Base-by-base conservation (phyloP, 2,329 filamentous ascomycete genomes). In the Leptographium wingfieldii region DNA sequence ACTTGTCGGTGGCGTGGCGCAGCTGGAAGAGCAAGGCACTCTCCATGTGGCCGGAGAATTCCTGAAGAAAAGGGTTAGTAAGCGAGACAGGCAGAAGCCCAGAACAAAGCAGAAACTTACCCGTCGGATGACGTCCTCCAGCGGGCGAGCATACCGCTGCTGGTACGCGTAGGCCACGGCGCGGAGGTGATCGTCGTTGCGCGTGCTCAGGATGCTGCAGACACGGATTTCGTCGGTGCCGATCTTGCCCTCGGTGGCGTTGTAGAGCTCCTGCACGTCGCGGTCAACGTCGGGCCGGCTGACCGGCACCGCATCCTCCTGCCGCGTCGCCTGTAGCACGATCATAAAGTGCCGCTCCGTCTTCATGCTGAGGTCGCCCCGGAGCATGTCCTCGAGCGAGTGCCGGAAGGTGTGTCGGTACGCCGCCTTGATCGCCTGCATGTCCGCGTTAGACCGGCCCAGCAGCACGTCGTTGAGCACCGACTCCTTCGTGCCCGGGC, bases 1-100 rank as follows among this genome's bases (percentile, higher is more conserved):
- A 90, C 65, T 87, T 89, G 72, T 96, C 90, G 6, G 82, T 76
- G 3, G 88, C 92, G 14, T 86, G 79, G 12, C 81, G 80, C n/a
- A 96, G 76, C 71, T 96, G 90, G 69, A 84, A 85, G 31, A 94
- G 74, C 0, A 97, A 80, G 0, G 90, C 90, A 19, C 89, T 82
- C 70, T 92, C 79, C 91, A 97, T 96, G 70, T 97, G 92, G 0
- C 92, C 92, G 0, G 86, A 88, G 73, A 96, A 96, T 68, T 94
- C 85, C 74, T 85, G 62, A 53, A 22, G 22, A 22, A 22, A 22
- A 22, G 57, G 67, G 60, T n/a, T 12, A 27, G 31, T 12, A 5
- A 46, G 43, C 43, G 10, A 40, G 16, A 40, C 10, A 40, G 38
- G 38, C 5, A 12, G 5, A 16, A 40, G 10, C 16, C 38, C 10